Conservation (phyloP, 108 stramenopile species). For the Parietichytrium sp. region DNA sequence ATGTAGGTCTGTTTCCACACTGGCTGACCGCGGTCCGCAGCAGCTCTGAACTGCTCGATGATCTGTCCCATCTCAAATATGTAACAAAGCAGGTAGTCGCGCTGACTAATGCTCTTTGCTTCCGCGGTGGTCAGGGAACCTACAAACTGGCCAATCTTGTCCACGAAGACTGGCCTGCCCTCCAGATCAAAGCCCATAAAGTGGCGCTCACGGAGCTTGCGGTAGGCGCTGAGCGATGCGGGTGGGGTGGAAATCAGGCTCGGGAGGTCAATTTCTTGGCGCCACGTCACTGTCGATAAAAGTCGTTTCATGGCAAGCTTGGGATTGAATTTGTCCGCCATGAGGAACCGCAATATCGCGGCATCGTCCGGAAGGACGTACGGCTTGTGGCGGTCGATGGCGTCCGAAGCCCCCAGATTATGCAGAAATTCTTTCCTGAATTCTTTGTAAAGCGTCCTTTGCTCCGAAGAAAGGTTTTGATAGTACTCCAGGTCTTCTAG, state of each 20-base stretch:
- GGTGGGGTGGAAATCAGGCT: neutral
- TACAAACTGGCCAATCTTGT: conserved; percentile 18
- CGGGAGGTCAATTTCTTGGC: neutral
- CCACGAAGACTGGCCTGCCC: conserved; percentile 1
- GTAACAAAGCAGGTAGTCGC: conserved; percentile 12
- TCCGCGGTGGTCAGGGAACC: neutral
- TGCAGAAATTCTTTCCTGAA: conserved; percentile 4
- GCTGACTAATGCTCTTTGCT: conserved; percentile 2
- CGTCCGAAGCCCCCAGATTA: conserved; percentile 7
- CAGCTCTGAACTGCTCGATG: neutral
- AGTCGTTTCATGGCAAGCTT: neutral
- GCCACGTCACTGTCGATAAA: neutral
- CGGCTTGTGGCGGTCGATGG: neutral
- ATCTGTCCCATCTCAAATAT: conserved; percentile 17
- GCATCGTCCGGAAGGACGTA: conserved; percentile 8
- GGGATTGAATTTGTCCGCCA: neutral
- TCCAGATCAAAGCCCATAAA: neutral
- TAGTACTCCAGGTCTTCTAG: neutral
- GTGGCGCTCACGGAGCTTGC: neutral
- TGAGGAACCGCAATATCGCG: conserved; percentile 9
- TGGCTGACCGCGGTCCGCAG: neutral
- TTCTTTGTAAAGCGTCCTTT: neutral
- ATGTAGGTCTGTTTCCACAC: conserved; percentile 21
- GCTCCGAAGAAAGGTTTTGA: neutral
- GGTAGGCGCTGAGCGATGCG: neutral